Base-by-base conservation (phyloP, 495 filamentous ascomycete species). In the Tuber indicum region DNA sequence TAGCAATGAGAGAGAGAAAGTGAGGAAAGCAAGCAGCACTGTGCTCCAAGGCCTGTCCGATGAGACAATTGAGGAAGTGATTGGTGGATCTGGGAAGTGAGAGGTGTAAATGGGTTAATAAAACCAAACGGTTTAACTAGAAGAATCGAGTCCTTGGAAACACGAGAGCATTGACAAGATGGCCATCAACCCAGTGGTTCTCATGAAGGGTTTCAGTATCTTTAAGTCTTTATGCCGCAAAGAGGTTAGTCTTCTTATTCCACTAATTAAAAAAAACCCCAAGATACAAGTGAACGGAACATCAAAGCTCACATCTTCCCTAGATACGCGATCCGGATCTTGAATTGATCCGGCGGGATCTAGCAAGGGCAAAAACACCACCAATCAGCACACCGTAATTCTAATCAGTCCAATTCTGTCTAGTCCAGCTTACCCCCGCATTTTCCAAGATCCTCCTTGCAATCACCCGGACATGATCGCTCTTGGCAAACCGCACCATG, bases 91-190 rank as follows among this genome's bases (percentile, higher is more conserved):
- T 14, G 58, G 12, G 58, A 66, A 76, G 3, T 16, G 47, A 41
- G 26, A 75, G 75, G 39, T 75, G 32, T 52, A 75, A 26, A 58
- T 26, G 41, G 32, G 39, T 75, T n/a, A 3, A 58, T 36, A 69
- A 43, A 42, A 42, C 46, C 12, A 21, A 46, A 5, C 39, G 7
- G 3, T 32, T 52, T 52, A 43, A 19, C 71, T 46, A 17, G 23
- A 21, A 17, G 23, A 21, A n/a, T 42, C n/a, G 10, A 32, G 84
- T 87, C 87, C 76, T 85, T 83, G 83, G 81, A 79, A 92, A 91
- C 73, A 97, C 90, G 75, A 96, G 83, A 10, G 92, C 94, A 83
- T 95, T 97, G 74, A 97, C 84, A 39, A 95, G 87, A 84, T 94
- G 88, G 36, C 90, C 92, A 74, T 88, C 86, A 79, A 90, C 88